Conservation (phyloP, 2,329 filamentous ascomycete species). For the Calonectria crousiana region DNA sequence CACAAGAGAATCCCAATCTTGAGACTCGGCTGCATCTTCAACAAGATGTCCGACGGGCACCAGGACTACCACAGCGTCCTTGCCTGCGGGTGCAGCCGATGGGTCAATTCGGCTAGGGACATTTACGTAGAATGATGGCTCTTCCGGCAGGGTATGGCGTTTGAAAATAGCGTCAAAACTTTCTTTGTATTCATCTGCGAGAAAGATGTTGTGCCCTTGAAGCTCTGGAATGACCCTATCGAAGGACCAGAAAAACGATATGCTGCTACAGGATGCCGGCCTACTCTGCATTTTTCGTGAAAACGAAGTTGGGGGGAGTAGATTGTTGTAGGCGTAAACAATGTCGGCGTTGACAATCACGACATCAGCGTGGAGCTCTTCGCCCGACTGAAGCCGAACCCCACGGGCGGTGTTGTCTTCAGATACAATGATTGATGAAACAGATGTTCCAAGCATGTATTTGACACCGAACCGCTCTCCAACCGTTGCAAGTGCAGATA, state of each 20-base stretch:
- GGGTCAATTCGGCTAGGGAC: constrained; percentile 78
- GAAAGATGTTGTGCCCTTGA: constrained; percentile 80
- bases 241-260: constrained; percentile 83
- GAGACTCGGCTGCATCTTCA: constrained; percentile 16
- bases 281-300: constrained; percentile 57
- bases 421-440: constrained; percentile 59
- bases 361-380: constrained; percentile 71
- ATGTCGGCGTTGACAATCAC: constrained; percentile 81
- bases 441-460: constrained; percentile 70
- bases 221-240: constrained; percentile 72
- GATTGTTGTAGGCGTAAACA: constrained; percentile 79
- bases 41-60: constrained; percentile 78
- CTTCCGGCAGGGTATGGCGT: constrained; percentile 72
- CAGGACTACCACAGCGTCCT: constrained; percentile 76
- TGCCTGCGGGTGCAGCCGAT: constrained; percentile 73
- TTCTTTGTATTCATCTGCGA: constrained; percentile 78
- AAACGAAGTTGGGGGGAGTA: constrained; percentile 66
- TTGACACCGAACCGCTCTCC: constrained; percentile 72
- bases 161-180: constrained; percentile 84
- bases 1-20: constrained; percentile 69
- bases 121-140: constrained; percentile 83
- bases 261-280: constrained; percentile 76
- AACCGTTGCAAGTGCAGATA: constrained; percentile 73
- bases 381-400: constrained; percentile 69
- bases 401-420: constrained; percentile 67